A percentile compares a stretch with the other conserved stretches of the same genome.
Evolutionary conservation across 2,329 filamentous ascomycete species (phyloP).

Genomic region (Diaporthe amygdali): DNA sequence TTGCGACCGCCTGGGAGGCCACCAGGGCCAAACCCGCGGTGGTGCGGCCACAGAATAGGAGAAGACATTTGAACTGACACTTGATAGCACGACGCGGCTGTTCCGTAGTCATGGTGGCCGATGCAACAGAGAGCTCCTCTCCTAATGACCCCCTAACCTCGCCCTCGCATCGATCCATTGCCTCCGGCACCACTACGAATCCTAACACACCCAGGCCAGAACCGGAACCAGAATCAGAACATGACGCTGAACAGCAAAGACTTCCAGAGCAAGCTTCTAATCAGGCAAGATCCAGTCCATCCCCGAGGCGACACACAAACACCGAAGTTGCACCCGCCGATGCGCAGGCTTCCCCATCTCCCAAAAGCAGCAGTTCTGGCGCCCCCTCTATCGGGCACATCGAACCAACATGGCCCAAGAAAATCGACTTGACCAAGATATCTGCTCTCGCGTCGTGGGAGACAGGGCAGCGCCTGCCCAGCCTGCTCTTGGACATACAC

Average conservation of each 20-base stretch:
- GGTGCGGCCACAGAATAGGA: too few relatives aligned
- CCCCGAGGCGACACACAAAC: neutral
- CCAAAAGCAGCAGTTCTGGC: neutral
- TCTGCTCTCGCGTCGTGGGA: slow-evolving; percentile 12
- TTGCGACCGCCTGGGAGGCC: neutral
- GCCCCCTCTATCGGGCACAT: neutral
- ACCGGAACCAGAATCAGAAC: neutral
- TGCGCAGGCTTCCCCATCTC: neutral
- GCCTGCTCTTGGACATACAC: slow-evolving; percentile 18
- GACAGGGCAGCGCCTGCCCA: neutral
- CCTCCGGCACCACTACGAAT: slow-evolving; percentile 19
- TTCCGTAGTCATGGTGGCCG: neutral
- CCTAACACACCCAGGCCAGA: slow-evolving; percentile 7
- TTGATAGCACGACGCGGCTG: neutral
- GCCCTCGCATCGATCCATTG: neutral
- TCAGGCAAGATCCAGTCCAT: neutral
- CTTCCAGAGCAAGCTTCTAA: too few relatives aligned
- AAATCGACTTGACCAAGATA: slow-evolving; percentile 9
- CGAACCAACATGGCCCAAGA: slow-evolving; percentile 15
- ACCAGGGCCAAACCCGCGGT: neutral
- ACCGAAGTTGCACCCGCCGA: too few relatives aligned
- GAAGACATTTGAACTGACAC: neutral
- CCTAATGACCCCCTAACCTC: neutral
- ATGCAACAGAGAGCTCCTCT: neutral
- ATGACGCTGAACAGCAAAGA: neutral